Base-by-base conservation (phyloP, 2,329 filamentous ascomycete genomes). In the Aspergillus alliaceus region DNA sequence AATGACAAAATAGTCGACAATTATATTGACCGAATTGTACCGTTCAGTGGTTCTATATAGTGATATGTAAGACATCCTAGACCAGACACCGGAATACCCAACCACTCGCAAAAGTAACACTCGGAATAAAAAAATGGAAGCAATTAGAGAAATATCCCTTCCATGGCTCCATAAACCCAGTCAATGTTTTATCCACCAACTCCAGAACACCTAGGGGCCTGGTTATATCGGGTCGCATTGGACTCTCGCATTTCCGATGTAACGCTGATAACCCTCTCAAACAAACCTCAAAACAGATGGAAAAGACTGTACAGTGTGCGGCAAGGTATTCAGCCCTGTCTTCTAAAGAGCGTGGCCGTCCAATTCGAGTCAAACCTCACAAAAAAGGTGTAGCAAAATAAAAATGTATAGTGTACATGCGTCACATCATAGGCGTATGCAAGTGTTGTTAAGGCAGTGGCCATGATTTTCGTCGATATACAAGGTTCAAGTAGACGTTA, bases 371-470 rank as follows among this genome's bases (percentile, higher is more conserved):
- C 5, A 15, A 15, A 15, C 8, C 9, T 22, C 39, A 54, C 39
- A 35, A 46, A 34, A 49, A 46, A 59, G 54, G 25, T 25, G 32
- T 37, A 61, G 24, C 59, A 51, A 58, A 54, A 50, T 57, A 57
- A 54, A 63, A 67, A 69, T 70, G 65, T 67, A 70, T 64, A 68
- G 44, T 64, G 66, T 71, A 71, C 67, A 72, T 70, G 68, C 61
- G 64, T 67, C 64, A 69, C 64, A 61, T 73, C 67, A 65, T 69
- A 66, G 60, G 66, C 63, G 62, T 67, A 68, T 64, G 54, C 37
- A 56, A 54, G 31, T 18, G 31, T 14, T 25, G 40, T 44, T 25
- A 31, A 51, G 15, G 31, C 12, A 40, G 22, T 32, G n/a, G 35
- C 35, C 39, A 42, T 25, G 12, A 6, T 42, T 24, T 25, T 14